Percentiles rank a stretch among this genome's conserved stretches.
phyloP scores from a whole-genome alignment of 768 basidiomycete species.

The Cantharellus cinnabarinus region DNA sequence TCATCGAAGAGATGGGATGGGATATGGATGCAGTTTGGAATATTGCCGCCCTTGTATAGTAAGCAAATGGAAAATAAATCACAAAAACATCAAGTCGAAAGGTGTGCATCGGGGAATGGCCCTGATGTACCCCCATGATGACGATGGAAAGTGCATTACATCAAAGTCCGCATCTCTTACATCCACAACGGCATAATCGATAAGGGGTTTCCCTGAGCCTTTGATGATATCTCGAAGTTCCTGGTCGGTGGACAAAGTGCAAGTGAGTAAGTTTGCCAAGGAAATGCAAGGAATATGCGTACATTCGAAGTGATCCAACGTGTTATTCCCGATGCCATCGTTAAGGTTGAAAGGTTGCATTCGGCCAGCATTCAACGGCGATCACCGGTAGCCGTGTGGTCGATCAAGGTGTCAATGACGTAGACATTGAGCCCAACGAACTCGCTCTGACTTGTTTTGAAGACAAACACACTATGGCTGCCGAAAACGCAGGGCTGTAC shows the following conservation, averaged over 20 bases:
- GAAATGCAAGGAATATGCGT: too few species aligned
- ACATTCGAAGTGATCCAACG: too few species aligned
- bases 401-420: too few species aligned
- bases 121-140: too few species aligned
- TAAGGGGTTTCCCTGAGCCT: constrained; percentile 33
- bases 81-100: background rate
- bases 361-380: too few species aligned
- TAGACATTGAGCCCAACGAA: too few species aligned
- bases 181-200: constrained; percentile 61
- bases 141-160: background rate
- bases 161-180: constrained; percentile 66
- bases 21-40: constrained; percentile 37
- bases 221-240: constrained; percentile 52
- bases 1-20: constrained; percentile 42
- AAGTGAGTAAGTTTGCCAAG: too few species aligned
- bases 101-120: background rate
- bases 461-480: background rate
- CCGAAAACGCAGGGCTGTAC: background rate
- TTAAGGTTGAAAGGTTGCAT: too few species aligned
- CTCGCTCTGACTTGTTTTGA: too few species aligned
- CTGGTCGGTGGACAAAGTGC: constrained; percentile 17
- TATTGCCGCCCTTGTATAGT: constrained; percentile 40
- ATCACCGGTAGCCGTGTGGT: too few species aligned
- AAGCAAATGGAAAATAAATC: background rate
- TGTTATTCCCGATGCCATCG: too few species aligned